A percentile compares a stretch with the other conserved stretches of the same genome.
phyloP scores from a whole-genome alignment of 2,329 filamentous ascomycete genomes.

The Colletotrichum sp. region DNA sequence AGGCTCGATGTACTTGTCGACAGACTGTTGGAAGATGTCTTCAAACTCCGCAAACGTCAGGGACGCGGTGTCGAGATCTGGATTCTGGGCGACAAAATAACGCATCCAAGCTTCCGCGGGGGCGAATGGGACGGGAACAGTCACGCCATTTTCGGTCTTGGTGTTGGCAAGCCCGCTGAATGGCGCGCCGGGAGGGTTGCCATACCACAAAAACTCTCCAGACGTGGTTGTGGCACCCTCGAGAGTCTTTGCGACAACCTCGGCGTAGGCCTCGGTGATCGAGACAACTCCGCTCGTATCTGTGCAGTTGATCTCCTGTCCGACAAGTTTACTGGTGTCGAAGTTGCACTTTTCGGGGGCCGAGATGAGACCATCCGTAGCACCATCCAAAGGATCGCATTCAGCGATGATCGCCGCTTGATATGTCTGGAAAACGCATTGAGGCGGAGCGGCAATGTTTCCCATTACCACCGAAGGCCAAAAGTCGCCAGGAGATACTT shows the following conservation, averaged over 20 bases:
- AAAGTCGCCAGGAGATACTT: background rate
- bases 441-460: background rate
- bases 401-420: background rate
- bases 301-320: background rate
- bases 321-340: background rate
- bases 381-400: background rate
- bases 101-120: background rate
- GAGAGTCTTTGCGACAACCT: background rate
- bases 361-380: background rate
- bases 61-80: background rate
- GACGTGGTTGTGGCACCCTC: background rate
- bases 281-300: background rate
- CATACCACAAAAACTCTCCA: background rate
- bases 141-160: background rate
- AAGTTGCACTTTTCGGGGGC: background rate
- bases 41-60: background rate
- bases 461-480: constrained; percentile 12
- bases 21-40: background rate
- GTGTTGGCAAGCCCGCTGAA: constrained; percentile 1
- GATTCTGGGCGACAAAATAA: constrained; percentile 1
- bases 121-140: background rate
- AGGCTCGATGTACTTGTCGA: background rate
- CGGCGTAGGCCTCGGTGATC: background rate
- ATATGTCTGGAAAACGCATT: background rate
- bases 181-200: background rate